These are phyloP conservation scores for Leptodermis oblonga DNA, from an alignment of 257 asterid genomes.

Conservation along the genomic window DNA sequence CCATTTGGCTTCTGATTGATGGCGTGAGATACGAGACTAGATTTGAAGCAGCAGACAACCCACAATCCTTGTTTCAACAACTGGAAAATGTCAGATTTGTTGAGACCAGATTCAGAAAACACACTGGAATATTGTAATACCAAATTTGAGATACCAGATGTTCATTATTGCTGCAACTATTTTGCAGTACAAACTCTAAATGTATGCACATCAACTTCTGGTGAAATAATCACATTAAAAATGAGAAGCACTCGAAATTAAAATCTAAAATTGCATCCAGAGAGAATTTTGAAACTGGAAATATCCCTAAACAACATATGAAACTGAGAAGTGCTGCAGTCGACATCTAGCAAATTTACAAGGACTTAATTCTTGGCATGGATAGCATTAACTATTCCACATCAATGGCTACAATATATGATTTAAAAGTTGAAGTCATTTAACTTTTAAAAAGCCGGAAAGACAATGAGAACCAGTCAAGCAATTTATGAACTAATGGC, in stretches of 20 bases:
- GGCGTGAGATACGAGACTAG: constrained; percentile 66
- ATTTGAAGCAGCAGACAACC: constrained; percentile 43
- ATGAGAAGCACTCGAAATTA: not conserved
- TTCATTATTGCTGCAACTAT: not conserved
- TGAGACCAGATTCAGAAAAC: not conserved
- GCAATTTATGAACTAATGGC: too few species aligned
- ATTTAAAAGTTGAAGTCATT: not conserved
- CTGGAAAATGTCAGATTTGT: constrained; percentile 21
- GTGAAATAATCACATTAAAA: not conserved
- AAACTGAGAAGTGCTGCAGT: not conserved
- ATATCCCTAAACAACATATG: not conserved
- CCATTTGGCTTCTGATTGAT: constrained; percentile 53
- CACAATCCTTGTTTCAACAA: constrained; percentile 57
- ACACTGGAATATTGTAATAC: not conserved
- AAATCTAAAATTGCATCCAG: not conserved
- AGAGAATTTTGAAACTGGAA: not conserved
- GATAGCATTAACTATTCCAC: not conserved
- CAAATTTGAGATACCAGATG: not conserved
- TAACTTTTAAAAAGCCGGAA: not conserved
- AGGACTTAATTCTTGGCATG: not conserved
- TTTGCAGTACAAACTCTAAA: not conserved
- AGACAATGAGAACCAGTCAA: not conserved
- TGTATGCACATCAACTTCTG: not conserved
- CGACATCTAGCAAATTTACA: not conserved
- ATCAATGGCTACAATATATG: not conserved